Base-by-base conservation (phyloP, 2,329 filamentous ascomycete genomes). In the Venturiaceae sp. region DNA sequence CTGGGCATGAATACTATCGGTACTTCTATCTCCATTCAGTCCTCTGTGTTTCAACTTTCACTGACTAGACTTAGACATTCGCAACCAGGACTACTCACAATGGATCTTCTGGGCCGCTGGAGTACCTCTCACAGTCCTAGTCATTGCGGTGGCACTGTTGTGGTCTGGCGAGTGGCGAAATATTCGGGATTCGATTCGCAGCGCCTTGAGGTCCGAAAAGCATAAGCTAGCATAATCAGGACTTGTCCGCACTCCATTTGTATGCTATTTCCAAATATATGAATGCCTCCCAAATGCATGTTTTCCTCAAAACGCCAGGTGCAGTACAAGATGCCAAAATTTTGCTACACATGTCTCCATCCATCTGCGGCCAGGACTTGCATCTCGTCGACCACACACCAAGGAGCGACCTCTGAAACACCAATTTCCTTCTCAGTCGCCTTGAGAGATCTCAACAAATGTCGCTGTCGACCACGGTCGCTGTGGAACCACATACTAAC, bases 281-380 rank as follows among this genome's bases (percentile, higher is more conserved):
- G n/a, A n/a, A n/a, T n/a, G n/a, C n/a, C n/a, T n/a, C n/a, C n/a
- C n/a, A n/a, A n/a, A n/a, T n/a, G n/a, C n/a, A n/a, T n/a, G n/a
- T n/a, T n/a, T n/a, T n/a, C n/a, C n/a, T n/a, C n/a, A n/a, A n/a
- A n/a, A n/a, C n/a, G n/a, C n/a, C n/a, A 21, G 26, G 21, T 23
- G 14, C 6, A 54, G 3, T 39, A 46, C 13, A 46, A 19, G 28
- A 13, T 2, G 21, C 16, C 2, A 5, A 30, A 23, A 16, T 21
- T 1, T 92, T 88, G 88, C 62, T 60, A 73, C 8, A 72, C 64
- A 60, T 72, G 71, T 56, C 64, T 66, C 71, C 71, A 73, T 2
- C 71, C 71, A 26, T 66, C 66, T 55, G 66, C 66, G 28, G 64
- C 57, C 46, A 73, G 58, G 21, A 74, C 62, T 59, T 74, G 71